Conservation (phyloP, 805 yeast species). For the Monosporozyma siamensis region DNA sequence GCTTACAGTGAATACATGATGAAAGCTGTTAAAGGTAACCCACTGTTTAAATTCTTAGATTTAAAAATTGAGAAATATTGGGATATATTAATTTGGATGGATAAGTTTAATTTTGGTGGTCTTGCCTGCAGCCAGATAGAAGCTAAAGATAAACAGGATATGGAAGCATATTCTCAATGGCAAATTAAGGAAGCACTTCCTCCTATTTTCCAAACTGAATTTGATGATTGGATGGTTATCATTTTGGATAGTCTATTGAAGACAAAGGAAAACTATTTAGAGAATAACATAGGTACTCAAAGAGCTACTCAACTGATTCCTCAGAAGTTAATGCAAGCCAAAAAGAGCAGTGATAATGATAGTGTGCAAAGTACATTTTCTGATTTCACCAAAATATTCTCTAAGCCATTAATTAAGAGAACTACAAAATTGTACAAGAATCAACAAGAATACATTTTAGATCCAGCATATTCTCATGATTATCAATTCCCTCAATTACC, state of each 20-base stretch:
- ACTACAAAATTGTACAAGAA: constrained; percentile 53
- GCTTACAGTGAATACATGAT: constrained; percentile 82
- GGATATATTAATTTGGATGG: constrained; percentile 96
- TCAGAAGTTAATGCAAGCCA: constrained; percentile 31
- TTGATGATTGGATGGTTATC: constrained; percentile 77
- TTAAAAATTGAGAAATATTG: constrained; percentile 67
- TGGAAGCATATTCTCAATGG: constrained; percentile 55
- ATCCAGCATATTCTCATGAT: constrained; percentile 51
- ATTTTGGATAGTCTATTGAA: constrained; percentile 62
- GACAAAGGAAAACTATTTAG: constrained; percentile 34
- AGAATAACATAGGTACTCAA: constrained; percentile 39
- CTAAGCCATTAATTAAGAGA: constrained; percentile 57
- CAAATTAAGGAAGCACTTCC: constrained; percentile 72
- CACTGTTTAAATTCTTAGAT: constrained; percentile 76
- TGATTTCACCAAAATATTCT: constrained; percentile 47
- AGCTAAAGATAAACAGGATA: constrained; percentile 32
- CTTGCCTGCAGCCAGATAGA: constrained; percentile 35
- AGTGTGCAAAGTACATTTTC: constrained; percentile 33
- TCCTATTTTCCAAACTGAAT: constrained; percentile 63
- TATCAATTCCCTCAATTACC: constrained; percentile 70
- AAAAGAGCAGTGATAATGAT: constrained; percentile 22
- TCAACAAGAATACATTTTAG: constrained; percentile 65
- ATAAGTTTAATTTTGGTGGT: constrained; percentile 80
- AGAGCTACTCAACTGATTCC: constrained; percentile 62
- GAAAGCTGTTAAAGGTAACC: constrained; percentile 68